A percentile compares a stretch with the other conserved stretches of the same genome.
phyloP scores from a whole-genome alignment of 2,329 filamentous ascomycete species.

The Fusarium pininemorale region DNA sequence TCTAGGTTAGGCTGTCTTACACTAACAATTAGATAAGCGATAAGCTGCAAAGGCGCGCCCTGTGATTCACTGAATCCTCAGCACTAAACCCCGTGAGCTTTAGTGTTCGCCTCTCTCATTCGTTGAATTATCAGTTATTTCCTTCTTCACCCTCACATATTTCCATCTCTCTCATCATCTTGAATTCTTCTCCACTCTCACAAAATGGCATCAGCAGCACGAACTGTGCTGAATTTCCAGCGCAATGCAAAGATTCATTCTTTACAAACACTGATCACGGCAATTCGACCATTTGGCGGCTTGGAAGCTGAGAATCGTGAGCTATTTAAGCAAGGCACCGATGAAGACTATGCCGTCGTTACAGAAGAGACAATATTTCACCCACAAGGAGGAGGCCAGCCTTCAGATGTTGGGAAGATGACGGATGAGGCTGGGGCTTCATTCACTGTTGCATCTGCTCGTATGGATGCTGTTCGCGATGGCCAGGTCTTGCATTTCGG shows the following conservation, averaged over 20 bases:
- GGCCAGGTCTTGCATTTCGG: constrained; percentile 74
- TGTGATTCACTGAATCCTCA: background rate
- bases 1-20: background rate
- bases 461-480: constrained; percentile 59
- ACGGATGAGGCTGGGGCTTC: constrained; percentile 31
- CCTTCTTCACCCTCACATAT: background rate
- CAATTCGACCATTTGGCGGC: constrained; percentile 57
- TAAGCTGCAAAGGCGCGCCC: constrained; percentile 1
- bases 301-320: constrained; percentile 61
- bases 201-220: constrained; percentile 30
- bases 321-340: constrained; percentile 66
- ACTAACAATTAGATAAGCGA: background rate
- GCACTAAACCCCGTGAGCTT: background rate
- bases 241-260: constrained; percentile 54
- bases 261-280: constrained; percentile 55
- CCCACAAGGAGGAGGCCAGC: constrained; percentile 78
- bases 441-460: constrained; percentile 66
- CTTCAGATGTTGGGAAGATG: constrained; percentile 72
- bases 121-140: background rate
- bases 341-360: constrained; percentile 65
- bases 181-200: too few relatives aligned
- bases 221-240: constrained; percentile 54
- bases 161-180: background rate
- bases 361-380: constrained; percentile 78
- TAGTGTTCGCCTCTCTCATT: background rate